Base-by-base conservation (phyloP, 2,329 filamentous ascomycete species). In the Verticillium dahliae region DNA sequence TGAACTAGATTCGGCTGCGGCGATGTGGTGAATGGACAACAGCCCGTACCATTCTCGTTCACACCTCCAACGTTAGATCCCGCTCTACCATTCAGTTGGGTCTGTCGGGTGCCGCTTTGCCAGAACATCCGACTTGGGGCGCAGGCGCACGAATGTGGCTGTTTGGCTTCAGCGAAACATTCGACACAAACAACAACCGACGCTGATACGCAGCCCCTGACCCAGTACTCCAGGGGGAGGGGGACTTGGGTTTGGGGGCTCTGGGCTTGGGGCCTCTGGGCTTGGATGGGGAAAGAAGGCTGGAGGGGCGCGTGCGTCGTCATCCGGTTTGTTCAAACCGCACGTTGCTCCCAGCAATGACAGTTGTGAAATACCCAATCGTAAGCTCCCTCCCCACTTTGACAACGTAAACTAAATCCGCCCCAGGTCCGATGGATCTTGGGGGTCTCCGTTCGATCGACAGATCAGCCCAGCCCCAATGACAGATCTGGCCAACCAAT, bases 401-500 rank as follows among this genome's bases (percentile, higher is more conserved):
- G n/a, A 50, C 45, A 50, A 50, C 57, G 38, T 7, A 58, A 18
- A 33, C 35, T n/a, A 15, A 11, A 15, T 6, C 45, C 45, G 57
- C 41, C 57, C 41, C 22, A 27, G 27, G 35, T 15, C 34, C n/a
- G n/a, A n/a, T n/a, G n/a, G n/a, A 50, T 50, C 45, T 50, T 50
- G 45, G 57, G 27, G 57, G 63, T 61, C 62, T 56, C 63, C 45
- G 45, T 50, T 50, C 63, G 64, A 65, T 65, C 62, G 55, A 63
- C 57, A 65, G 64, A 65, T 65, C 63, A 65, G 61, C 61, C 56
- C 54, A 59, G 58, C 57, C 45, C 45, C 58, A 56, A 3, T 65
- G 62, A 59, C 64, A 62, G 67, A 66, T 63, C 59, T 63, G 61
- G 59, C 57, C 60, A 62, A 55, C 67, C 67, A 68, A 69, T 69